phyloP scores from a whole-genome alignment of 495 filamentous ascomycete species.

The Pyrenopolyporus hunteri region DNA sequence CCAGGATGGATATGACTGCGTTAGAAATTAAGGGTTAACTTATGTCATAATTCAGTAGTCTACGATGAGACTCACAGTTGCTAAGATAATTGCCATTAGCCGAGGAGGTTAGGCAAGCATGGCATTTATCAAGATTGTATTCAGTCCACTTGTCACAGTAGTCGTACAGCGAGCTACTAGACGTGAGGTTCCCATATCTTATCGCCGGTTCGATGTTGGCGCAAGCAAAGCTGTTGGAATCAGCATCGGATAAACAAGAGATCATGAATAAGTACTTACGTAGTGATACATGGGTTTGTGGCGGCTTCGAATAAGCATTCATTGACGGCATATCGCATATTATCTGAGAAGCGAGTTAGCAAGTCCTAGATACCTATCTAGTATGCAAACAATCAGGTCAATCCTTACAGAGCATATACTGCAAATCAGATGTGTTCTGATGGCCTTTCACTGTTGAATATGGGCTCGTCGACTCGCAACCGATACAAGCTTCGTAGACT shows the following conservation, averaged over 20 bases:
- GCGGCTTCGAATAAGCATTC: conserved; percentile 46
- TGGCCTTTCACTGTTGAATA: conserved; percentile 34
- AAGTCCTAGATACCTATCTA: background rate
- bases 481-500: conserved; percentile 51
- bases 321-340: conserved; percentile 50
- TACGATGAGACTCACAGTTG: conserved; percentile 45
- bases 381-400: background rate
- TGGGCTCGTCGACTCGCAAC: conserved; percentile 50
- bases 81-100: conserved; percentile 38
- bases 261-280: conserved; percentile 41
- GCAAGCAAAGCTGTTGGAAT: conserved; percentile 48
- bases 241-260: conserved; percentile 12
- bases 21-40: conserved; percentile 4
- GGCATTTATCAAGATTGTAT: conserved; percentile 43
- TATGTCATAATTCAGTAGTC: background rate
- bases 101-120: conserved; percentile 40
- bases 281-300: conserved; percentile 48
- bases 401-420: conserved; percentile 51
- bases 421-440: conserved; percentile 44
- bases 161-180: conserved; percentile 41
- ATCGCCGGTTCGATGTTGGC: conserved; percentile 44
- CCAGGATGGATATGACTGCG: conserved; percentile 50
- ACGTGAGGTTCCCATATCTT: conserved; percentile 45
- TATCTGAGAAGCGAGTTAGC: conserved; percentile 44
- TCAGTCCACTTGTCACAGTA: conserved; percentile 51